Evolutionary conservation across 805 yeast species (phyloP).

Genomic region (Wickerhamomyces bovis): DNA sequence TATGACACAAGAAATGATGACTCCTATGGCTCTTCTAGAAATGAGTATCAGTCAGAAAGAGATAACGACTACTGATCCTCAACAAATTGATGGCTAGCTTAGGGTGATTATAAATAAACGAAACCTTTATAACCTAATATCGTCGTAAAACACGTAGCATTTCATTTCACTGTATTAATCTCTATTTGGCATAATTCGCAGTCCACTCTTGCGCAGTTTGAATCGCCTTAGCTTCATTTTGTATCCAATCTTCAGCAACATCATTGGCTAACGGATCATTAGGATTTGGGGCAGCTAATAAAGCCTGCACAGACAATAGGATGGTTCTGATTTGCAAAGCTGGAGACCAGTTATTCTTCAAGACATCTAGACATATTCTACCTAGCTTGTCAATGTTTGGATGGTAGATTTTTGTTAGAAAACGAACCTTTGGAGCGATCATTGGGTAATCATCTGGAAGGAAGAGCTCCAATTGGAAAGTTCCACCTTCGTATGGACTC

Average conservation of each 20-base stretch:
- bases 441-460: slow-evolving; percentile 97
- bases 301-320: slow-evolving; percentile 84
- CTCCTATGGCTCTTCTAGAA: slow-evolving; percentile 16
- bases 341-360: slow-evolving; percentile 96
- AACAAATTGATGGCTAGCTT: not conserved
- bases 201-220: slow-evolving; percentile 60
- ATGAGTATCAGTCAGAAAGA: slow-evolving; percentile 1
- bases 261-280: slow-evolving; percentile 98
- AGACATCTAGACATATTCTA: slow-evolving; percentile 89
- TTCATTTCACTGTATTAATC: not conserved
- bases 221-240: slow-evolving; percentile 74
- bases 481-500: slow-evolving; percentile 86
- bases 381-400: slow-evolving; percentile 96
- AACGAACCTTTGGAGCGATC: slow-evolving; percentile 96
- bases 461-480: slow-evolving; percentile 76
- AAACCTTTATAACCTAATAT: not conserved
- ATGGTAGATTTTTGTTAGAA: slow-evolving; percentile 89
- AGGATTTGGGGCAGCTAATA: slow-evolving; percentile 94
- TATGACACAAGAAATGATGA: slow-evolving; percentile 3
- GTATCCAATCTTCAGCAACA: slow-evolving; percentile 95
- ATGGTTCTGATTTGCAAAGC: slow-evolving; percentile 94
- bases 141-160: not conserved
- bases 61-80: not conserved
- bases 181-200: slow-evolving; percentile 24
- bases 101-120: not conserved